These are phyloP conservation scores for Solanum appendiculatum DNA, from an alignment of 257 asterid species.

Conservation along the genomic window DNA sequence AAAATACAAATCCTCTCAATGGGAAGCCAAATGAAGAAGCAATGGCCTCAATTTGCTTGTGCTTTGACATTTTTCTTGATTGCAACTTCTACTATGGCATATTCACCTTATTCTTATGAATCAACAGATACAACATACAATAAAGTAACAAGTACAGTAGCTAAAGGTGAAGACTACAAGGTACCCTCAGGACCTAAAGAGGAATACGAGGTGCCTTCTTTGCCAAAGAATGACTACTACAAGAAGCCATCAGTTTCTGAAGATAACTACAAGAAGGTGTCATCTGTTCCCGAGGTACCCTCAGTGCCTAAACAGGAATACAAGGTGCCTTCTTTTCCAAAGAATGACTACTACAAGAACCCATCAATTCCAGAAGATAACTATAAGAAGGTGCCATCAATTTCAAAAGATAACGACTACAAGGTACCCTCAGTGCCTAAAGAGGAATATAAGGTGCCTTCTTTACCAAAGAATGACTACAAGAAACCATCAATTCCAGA, in stretches of 20 bases:
- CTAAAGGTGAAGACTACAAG: neutral
- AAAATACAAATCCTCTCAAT: neutral
- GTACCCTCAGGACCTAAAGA: neutral
- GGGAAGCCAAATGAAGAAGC: neutral
- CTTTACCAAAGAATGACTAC: neutral
- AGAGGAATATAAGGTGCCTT: neutral
- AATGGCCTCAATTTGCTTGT: neutral
- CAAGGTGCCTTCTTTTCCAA: neutral
- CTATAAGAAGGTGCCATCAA: neutral
- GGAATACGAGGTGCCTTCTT: neutral
- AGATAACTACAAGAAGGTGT: neutral
- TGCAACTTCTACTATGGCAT: neutral
- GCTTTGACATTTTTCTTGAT: neutral
- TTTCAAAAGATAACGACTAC: too few relatives aligned
- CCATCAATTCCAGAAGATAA: neutral
- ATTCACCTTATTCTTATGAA: neutral
- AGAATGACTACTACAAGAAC: neutral
- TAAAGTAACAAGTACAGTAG: neutral
- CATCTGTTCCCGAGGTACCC: too few relatives aligned
- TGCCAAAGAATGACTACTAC: neutral
- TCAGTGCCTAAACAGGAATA: neutral
- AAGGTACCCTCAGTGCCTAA: neutral
- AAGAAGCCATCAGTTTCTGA: neutral
- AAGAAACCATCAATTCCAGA: neutral
- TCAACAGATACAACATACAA: neutral